phyloP scores from a whole-genome alignment of 352 stramenopile species.

The Phytophthora citricola region DNA sequence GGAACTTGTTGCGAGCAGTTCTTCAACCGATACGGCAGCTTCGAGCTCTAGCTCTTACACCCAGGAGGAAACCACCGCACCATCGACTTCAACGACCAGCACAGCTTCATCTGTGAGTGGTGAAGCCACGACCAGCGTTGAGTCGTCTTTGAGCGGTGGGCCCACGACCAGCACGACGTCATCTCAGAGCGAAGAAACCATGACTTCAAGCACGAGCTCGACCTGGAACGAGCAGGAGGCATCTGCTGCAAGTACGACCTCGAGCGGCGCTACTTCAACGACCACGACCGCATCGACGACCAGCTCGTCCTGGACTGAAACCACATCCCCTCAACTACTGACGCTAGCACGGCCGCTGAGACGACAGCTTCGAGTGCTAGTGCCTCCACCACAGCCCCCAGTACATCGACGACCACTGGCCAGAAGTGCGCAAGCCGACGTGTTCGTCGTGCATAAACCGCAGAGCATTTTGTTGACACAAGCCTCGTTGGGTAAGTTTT shows the following conservation, averaged over 20 bases:
- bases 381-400: constrained; percentile 1
- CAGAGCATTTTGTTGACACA: not conserved
- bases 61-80: constrained; percentile 6
- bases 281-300: constrained; percentile 6
- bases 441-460: constrained; percentile 18
- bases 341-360: constrained; percentile 1
- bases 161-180: too few relatives aligned
- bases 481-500: too few relatives aligned
- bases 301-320: constrained; percentile 1
- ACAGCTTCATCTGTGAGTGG: constrained; percentile 13
- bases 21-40: constrained; percentile 9
- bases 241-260: not conserved
- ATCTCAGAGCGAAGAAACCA: too few relatives aligned
- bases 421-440: constrained; percentile 20
- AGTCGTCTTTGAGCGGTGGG: too few relatives aligned
- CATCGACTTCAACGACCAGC: not conserved
- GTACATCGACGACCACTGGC: constrained; percentile 1
- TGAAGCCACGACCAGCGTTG: not conserved
- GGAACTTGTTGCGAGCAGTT: constrained; percentile 20
- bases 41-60: constrained; percentile 11
- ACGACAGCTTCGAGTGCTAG: constrained; percentile 10
- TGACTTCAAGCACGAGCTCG: too few relatives aligned
- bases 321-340: not conserved
- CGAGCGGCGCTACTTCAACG: constrained; percentile 3
- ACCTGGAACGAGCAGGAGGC: too few relatives aligned